A percentile compares a stretch with the other conserved stretches of the same genome.
These are phyloP conservation scores for Eimeria tenella DNA, from an alignment of 169 alveolate genomes.

Conservation along the genomic window DNA sequence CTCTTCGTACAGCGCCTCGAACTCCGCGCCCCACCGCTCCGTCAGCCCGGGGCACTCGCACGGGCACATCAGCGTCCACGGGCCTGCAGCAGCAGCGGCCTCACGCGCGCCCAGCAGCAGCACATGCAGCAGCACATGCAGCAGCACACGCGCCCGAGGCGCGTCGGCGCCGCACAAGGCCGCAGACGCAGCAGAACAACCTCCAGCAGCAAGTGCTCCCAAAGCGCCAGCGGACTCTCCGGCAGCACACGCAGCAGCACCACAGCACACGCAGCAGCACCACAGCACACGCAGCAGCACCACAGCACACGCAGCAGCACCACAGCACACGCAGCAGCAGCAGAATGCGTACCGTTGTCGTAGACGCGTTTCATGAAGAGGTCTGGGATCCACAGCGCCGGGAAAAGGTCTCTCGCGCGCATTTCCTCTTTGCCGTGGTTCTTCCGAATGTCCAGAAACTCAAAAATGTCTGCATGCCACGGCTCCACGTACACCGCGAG, in stretches of 20 bases:
- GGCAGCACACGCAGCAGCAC: too few relatives aligned
- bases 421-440: slow-evolving; percentile 99
- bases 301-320: too few relatives aligned
- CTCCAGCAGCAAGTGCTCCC: too few relatives aligned
- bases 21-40: slow-evolving; percentile 95
- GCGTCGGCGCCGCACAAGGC: too few relatives aligned
- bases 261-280: too few relatives aligned
- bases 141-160: too few relatives aligned
- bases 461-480: slow-evolving; percentile 99
- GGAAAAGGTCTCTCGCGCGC: slow-evolving; percentile 98
- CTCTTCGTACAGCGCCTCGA: slow-evolving; percentile 92
- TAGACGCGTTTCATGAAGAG: slow-evolving; percentile 98
- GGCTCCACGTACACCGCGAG: slow-evolving; percentile 99
- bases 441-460: slow-evolving; percentile 96
- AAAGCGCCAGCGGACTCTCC: too few relatives aligned
- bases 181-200: too few relatives aligned
- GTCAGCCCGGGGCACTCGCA: slow-evolving; percentile 98
- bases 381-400: slow-evolving; percentile 99
- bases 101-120: not conserved
- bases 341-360: slow-evolving; percentile 91
- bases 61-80: slow-evolving; percentile 98
- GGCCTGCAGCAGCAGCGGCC: slow-evolving; percentile 1
- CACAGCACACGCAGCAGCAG: too few relatives aligned
- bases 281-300: too few relatives aligned
- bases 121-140: too few relatives aligned